A percentile compares a stretch with the other conserved stretches of the same genome.
Conservation (phyloP, 257 asterid species). For the Plectranthus barbatus region DNA sequence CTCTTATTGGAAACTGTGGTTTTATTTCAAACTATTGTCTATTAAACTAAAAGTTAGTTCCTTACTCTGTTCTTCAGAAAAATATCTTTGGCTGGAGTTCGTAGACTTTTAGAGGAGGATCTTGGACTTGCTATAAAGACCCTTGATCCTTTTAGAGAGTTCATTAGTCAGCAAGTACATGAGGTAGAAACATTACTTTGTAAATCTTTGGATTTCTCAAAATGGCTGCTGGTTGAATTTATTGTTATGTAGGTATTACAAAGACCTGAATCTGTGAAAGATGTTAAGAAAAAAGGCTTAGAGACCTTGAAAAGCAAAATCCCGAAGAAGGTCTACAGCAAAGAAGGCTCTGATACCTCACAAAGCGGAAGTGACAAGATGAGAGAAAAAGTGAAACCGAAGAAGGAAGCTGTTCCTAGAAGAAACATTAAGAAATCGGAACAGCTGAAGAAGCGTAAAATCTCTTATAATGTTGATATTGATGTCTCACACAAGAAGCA, state of each 20-base stretch:
- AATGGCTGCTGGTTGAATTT: background rate
- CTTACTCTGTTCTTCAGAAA: slow-evolving; percentile 34
- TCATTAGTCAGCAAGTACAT: slow-evolving; percentile 54
- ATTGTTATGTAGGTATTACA: slow-evolving; percentile 41
- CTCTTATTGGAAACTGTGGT: background rate
- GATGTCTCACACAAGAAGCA: slow-evolving; percentile 43
- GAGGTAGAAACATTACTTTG: slow-evolving; percentile 35
- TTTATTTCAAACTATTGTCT: background rate
- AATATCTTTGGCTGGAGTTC: slow-evolving; percentile 67
- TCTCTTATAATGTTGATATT: slow-evolving; percentile 30
- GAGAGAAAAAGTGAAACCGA: slow-evolving; percentile 30
- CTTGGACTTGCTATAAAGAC: slow-evolving; percentile 59
- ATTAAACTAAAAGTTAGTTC: background rate
- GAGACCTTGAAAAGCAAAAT: slow-evolving; percentile 25
- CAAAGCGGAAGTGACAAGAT: slow-evolving; percentile 33
- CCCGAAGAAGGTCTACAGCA: slow-evolving; percentile 24
- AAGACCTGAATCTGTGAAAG: slow-evolving; percentile 32
- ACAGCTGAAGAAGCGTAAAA: slow-evolving; percentile 56
- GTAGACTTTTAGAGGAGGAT: slow-evolving; percentile 83
- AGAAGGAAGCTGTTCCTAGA: slow-evolving; percentile 35
- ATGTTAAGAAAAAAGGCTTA: slow-evolving; percentile 34
- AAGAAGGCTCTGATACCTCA: slow-evolving; percentile 29
- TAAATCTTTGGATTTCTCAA: background rate
- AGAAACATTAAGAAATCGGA: slow-evolving; percentile 34
- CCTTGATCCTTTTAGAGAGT: slow-evolving; percentile 71